Percentiles rank a stretch among this genome's conserved stretches.
Conservation (phyloP, 306 rosid species). For the Cucurbita argyrosperma region DNA sequence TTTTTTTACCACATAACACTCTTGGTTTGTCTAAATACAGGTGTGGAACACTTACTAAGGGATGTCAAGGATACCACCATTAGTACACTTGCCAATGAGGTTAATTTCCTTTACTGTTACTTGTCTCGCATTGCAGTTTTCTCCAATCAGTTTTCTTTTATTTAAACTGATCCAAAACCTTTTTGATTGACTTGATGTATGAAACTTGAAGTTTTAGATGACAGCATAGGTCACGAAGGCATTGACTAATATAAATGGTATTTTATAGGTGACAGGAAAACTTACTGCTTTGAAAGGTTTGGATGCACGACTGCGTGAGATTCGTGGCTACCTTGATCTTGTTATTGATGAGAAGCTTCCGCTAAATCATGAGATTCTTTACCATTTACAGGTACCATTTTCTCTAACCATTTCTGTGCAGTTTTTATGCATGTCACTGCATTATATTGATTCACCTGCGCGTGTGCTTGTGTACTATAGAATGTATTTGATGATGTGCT, state of each 20-base stretch:
- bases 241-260: background rate
- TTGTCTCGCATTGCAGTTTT: background rate
- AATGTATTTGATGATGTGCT: background rate
- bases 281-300: slow-evolving; percentile 83
- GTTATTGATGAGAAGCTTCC: slow-evolving; percentile 68
- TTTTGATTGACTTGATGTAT: background rate
- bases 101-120: background rate
- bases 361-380: slow-evolving; percentile 77
- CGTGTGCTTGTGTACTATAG: background rate
- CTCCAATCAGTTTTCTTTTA: background rate
- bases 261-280: slow-evolving; percentile 60
- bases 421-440: background rate
- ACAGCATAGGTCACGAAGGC: background rate
- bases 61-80: slow-evolving; percentile 70
- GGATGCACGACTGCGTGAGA: slow-evolving; percentile 67
- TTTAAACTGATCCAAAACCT: background rate
- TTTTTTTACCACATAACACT: background rate
- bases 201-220: background rate
- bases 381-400: slow-evolving; percentile 60
- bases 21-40: slow-evolving; percentile 24
- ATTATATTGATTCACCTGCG: background rate
- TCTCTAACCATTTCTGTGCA: background rate
- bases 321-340: slow-evolving; percentile 69
- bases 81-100: slow-evolving; percentile 88
- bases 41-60: slow-evolving; percentile 81